A percentile compares a stretch with the other conserved stretches of the same genome.
Evolutionary conservation across 1,139 yeast genomes (phyloP).

Genomic region (Candida tropicalis): DNA sequence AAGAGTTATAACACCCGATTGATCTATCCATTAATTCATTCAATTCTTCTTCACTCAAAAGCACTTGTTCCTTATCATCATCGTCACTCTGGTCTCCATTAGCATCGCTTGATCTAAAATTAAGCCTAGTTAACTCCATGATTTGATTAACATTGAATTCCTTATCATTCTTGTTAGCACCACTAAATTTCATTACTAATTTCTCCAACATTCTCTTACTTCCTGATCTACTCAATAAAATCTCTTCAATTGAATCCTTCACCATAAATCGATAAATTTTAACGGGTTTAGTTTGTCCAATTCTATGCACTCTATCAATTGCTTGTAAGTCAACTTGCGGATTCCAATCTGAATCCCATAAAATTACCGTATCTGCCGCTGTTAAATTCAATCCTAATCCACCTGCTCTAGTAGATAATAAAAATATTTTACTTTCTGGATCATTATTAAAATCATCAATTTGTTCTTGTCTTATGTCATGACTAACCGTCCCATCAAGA

Average conservation of each 20-base stretch:
- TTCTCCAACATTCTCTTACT: constrained; percentile 79
- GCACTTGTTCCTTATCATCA: constrained; percentile 1
- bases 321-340: constrained; percentile 97
- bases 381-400: constrained; percentile 89
- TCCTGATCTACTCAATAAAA: constrained; percentile 73
- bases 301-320: constrained; percentile 92
- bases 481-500: constrained; percentile 76
- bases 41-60: constrained; percentile 44
- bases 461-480: constrained; percentile 63
- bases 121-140: constrained; percentile 31
- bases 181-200: constrained; percentile 82
- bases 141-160: constrained; percentile 31
- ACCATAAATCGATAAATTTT: constrained; percentile 77
- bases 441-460: constrained; percentile 55
- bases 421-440: constrained; percentile 49
- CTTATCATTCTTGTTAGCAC: constrained; percentile 23
- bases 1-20: constrained; percentile 40
- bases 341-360: constrained; percentile 96
- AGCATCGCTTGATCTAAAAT: constrained; percentile 14
- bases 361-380: constrained; percentile 85
- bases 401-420: constrained; percentile 90
- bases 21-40: constrained; percentile 58
- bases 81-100: constrained; percentile 13
- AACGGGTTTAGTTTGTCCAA: constrained; percentile 87
- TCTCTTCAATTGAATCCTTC: constrained; percentile 79